Conservation (phyloP, 192 early-diverging fungal species). For the Entomortierella parvispora region DNA sequence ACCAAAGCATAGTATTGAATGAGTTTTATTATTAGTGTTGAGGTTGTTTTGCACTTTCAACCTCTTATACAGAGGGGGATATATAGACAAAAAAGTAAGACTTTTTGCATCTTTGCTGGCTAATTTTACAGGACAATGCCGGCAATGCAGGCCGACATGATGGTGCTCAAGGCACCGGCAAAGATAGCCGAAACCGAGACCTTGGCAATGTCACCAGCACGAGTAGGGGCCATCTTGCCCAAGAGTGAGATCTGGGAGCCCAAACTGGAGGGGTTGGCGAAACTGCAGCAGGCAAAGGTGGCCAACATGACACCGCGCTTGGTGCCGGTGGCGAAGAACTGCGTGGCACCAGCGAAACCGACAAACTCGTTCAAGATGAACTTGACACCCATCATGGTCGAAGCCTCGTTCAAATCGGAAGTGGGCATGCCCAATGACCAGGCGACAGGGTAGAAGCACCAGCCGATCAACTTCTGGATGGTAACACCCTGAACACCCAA, state of each 20-base stretch:
- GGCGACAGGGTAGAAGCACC: slow-evolving; percentile 80
- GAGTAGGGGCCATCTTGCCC: slow-evolving; percentile 77
- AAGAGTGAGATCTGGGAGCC: slow-evolving; percentile 84
- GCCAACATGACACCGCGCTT: slow-evolving; percentile 61
- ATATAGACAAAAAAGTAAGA: slow-evolving; percentile 11
- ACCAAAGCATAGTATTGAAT: too few species aligned
- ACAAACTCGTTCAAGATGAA: slow-evolving; percentile 82
- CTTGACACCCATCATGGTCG: slow-evolving; percentile 74
- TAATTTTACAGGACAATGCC: slow-evolving; percentile 68
- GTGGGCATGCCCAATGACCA: slow-evolving; percentile 74
- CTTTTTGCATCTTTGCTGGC: slow-evolving; percentile 2
- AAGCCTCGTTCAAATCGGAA: slow-evolving; percentile 54
- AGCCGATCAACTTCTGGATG: slow-evolving; percentile 77
- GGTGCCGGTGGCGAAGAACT: slow-evolving; percentile 52
- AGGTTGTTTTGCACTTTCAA: too few species aligned
- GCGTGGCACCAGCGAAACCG: slow-evolving; percentile 64
- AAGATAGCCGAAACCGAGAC: slow-evolving; percentile 84
- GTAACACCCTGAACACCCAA: slow-evolving; percentile 67
- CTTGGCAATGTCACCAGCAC: slow-evolving; percentile 74
- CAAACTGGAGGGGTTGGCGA: slow-evolving; percentile 86
- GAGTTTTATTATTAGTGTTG: too few species aligned
- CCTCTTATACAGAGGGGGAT: slow-evolving; percentile 21
- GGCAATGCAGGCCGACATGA: slow-evolving; percentile 83
- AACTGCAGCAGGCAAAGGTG: slow-evolving; percentile 88
- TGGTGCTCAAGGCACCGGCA: slow-evolving; percentile 81